Evolutionary conservation across 164 flowering plant genomes (phyloP).

Genomic region (Euptelea pleiosperma): DNA sequence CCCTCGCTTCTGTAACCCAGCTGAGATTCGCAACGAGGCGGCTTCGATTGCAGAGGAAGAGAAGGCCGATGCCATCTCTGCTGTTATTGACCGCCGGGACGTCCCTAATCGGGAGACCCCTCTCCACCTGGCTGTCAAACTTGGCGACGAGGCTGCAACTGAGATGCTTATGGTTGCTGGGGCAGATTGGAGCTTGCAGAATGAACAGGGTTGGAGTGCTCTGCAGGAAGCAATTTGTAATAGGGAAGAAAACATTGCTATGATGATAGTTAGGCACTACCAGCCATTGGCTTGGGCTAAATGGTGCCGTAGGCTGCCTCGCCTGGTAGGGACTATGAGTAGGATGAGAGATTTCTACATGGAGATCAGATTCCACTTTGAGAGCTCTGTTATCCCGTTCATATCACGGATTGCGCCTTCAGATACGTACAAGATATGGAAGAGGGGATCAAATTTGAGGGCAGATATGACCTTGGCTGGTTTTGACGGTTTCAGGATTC

Average conservation of each 20-base stretch:
- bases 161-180: conserved; percentile 30
- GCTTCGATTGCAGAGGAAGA: conserved; percentile 20
- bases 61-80: conserved; percentile 19
- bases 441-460: conserved; percentile 31
- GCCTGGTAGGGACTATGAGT: conserved; percentile 26
- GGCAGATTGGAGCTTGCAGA: conserved; percentile 26
- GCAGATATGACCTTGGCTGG: conserved; percentile 37
- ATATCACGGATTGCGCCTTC: conserved; percentile 31
- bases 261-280: conserved; percentile 26
- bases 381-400: conserved; percentile 34
- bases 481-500: conserved; percentile 33
- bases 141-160: conserved; percentile 17
- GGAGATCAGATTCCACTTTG: conserved; percentile 33
- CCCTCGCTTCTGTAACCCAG: conserved; percentile 17
- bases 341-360: conserved; percentile 31
- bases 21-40: conserved; percentile 19
- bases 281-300: conserved; percentile 27
- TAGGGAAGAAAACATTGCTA: conserved; percentile 23
- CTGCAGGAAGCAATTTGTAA: conserved; percentile 28
- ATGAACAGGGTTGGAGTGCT: conserved; percentile 28
- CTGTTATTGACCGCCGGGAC: conserved; percentile 20
- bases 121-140: conserved; percentile 25
- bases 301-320: conserved; percentile 31
- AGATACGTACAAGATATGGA: conserved; percentile 30
- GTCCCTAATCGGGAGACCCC: conserved; percentile 29